phyloP scores from a whole-genome alignment of 495 filamentous ascomycete genomes.

The Xylaria bambusicola region DNA sequence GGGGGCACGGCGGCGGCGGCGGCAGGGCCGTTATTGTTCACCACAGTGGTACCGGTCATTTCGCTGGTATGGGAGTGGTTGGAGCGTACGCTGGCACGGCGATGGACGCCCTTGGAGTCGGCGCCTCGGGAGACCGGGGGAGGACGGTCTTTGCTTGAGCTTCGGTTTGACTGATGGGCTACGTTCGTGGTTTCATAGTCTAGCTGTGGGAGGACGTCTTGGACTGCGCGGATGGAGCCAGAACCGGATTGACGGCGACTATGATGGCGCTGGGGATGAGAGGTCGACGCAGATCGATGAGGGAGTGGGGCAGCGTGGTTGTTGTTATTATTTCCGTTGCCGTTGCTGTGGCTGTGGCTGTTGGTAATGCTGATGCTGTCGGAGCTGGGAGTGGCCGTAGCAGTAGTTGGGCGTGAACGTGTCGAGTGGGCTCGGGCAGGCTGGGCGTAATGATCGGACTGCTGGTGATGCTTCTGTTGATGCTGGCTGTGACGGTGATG shows the following conservation, averaged over 20 bases:
- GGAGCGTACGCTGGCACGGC: slow-evolving; percentile 43
- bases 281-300: slow-evolving; percentile 32
- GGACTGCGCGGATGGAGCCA: slow-evolving; percentile 37
- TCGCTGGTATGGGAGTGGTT: slow-evolving; percentile 39
- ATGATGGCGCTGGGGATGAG: slow-evolving; percentile 35
- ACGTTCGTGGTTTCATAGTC: slow-evolving; percentile 48
- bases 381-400: slow-evolving; percentile 21
- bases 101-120: slow-evolving; percentile 46
- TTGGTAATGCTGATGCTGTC: slow-evolving; percentile 7
- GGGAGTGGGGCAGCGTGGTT: slow-evolving; percentile 27
- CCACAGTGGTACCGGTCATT: slow-evolving; percentile 52
- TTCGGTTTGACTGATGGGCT: slow-evolving; percentile 41
- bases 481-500: slow-evolving; percentile 17
- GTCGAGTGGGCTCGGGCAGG: slow-evolving; percentile 32
- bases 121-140: slow-evolving; percentile 37
- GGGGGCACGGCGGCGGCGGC: slow-evolving; percentile 46
- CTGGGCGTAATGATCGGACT: slow-evolving; percentile 23
- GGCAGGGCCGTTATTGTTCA: slow-evolving; percentile 49
- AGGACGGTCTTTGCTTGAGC: slow-evolving; percentile 43
- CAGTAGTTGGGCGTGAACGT: slow-evolving; percentile 33
- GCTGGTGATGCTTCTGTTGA: slow-evolving; percentile 21
- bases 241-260: slow-evolving; percentile 32
- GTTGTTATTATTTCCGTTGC: slow-evolving; percentile 12
- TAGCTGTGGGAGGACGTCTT: slow-evolving; percentile 39
- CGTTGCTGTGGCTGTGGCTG: neutral